These are phyloP conservation scores for Trichoderma sp. DNA, from an alignment of 2,329 filamentous ascomycete species.

Conservation along the genomic window DNA sequence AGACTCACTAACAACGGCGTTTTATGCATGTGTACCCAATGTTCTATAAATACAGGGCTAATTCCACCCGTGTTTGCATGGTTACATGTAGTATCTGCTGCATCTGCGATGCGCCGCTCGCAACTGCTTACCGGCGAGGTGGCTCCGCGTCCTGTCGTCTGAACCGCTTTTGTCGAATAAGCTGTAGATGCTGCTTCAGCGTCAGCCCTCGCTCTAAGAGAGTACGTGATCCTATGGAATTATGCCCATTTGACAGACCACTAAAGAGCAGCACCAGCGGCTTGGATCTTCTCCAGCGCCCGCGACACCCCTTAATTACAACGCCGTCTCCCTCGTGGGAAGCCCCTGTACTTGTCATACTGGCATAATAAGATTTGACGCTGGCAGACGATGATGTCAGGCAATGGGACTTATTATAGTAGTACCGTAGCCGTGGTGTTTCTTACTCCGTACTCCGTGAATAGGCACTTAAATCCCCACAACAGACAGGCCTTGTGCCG, in stretches of 20 bases:
- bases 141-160: neutral
- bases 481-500: constrained; percentile 46
- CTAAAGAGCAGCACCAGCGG: neutral
- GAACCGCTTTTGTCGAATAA: neutral
- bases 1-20: neutral
- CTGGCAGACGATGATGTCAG: neutral
- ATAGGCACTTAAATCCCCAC: constrained; percentile 49
- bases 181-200: neutral
- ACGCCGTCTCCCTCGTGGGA: neutral
- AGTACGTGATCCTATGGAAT: neutral
- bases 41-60: neutral
- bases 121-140: neutral
- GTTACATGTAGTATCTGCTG: neutral
- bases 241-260: neutral
- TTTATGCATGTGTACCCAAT: constrained; percentile 3
- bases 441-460: constrained; percentile 23
- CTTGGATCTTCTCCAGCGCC: neutral
- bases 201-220: neutral
- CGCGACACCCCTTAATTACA: neutral
- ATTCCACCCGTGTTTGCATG: neutral
- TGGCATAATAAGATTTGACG: neutral
- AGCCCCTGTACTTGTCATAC: neutral
- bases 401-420: neutral
- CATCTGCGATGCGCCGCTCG: neutral
- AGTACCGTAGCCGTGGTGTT: neutral